Evolutionary conservation across 2,329 filamentous ascomycete genomes (phyloP).

Genomic region (Verticillium longisporum): DNA sequence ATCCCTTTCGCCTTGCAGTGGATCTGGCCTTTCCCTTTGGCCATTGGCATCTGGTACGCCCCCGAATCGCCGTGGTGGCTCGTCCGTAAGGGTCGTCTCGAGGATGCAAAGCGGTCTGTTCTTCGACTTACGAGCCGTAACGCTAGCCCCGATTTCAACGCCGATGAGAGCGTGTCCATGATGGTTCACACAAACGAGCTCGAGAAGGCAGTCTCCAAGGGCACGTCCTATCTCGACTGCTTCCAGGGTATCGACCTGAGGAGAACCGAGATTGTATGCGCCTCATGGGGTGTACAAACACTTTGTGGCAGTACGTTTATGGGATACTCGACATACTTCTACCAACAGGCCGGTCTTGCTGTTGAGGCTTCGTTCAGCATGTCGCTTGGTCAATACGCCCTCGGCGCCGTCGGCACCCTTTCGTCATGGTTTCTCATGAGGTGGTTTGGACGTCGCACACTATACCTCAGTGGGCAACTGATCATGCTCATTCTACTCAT

Average conservation of each 20-base stretch:
- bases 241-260: constrained; percentile 39
- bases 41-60: constrained; percentile 33
- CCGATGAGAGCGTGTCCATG: constrained; percentile 40
- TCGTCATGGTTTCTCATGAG: constrained; percentile 37
- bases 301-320: constrained; percentile 30
- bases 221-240: constrained; percentile 37
- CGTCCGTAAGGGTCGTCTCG: constrained; percentile 30
- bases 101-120: constrained; percentile 31
- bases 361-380: constrained; percentile 30
- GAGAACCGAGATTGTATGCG: constrained; percentile 36
- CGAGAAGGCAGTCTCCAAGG: constrained; percentile 30
- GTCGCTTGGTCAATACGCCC: constrained; percentile 32
- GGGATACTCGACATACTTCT: constrained; percentile 31
- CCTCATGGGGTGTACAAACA: constrained; percentile 31
- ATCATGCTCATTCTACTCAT: constrained; percentile 31
- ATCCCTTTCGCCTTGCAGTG: constrained; percentile 44
- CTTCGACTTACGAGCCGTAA: constrained; percentile 27
- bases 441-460: constrained; percentile 34
- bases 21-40: constrained; percentile 38
- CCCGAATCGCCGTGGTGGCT: constrained; percentile 47
- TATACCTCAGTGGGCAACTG: constrained; percentile 35
- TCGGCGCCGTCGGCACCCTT: constrained; percentile 37
- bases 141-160: constrained; percentile 23
- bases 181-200: constrained; percentile 44
- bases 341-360: constrained; percentile 33